Conservation (phyloP, 495 filamentous ascomycete species). For the Aspergillus mulundensis region DNA sequence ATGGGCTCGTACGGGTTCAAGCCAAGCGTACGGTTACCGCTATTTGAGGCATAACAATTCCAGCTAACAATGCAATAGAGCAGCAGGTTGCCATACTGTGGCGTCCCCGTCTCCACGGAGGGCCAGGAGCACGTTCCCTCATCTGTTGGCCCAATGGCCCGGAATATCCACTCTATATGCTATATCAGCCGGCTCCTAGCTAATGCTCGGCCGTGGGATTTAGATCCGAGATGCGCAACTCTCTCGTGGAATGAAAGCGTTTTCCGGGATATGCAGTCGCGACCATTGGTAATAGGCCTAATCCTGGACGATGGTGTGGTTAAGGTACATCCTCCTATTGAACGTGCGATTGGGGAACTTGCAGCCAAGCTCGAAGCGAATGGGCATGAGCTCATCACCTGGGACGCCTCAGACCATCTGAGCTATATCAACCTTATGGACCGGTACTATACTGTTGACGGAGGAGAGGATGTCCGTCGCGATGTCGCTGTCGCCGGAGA, state of each 20-base stretch:
- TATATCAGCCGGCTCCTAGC: slow-evolving; percentile 40
- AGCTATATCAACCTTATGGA: slow-evolving; percentile 48
- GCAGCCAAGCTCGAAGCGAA: slow-evolving; percentile 29
- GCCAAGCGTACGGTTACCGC: slow-evolving; percentile 41
- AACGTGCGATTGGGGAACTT: slow-evolving; percentile 37
- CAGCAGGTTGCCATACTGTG: slow-evolving; percentile 43
- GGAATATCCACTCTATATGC: slow-evolving; percentile 37
- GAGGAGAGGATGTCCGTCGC: slow-evolving; percentile 51
- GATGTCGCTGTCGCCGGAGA: slow-evolving; percentile 47
- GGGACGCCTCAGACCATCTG: slow-evolving; percentile 40
- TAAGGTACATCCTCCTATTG: slow-evolving; percentile 46
- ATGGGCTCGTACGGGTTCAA: slow-evolving; percentile 55
- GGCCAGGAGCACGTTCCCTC: slow-evolving; percentile 54
- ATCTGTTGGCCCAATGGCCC: slow-evolving; percentile 47
- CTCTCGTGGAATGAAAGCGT: slow-evolving; percentile 41
- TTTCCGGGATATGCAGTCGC: slow-evolving; percentile 36
- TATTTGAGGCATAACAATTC: not conserved
- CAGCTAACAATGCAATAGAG: slow-evolving; percentile 25
- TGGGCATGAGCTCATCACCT: slow-evolving; percentile 48
- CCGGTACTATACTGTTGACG: slow-evolving; percentile 50
- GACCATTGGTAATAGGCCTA: slow-evolving; percentile 44
- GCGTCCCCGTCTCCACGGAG: slow-evolving; percentile 46
- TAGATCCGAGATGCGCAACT: slow-evolving; percentile 45
- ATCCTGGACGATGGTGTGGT: slow-evolving; percentile 50
- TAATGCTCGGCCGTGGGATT: slow-evolving; percentile 36